These are phyloP conservation scores for Penicillium ochrochloron DNA, from an alignment of 495 filamentous ascomycete genomes.

Conservation along the genomic window DNA sequence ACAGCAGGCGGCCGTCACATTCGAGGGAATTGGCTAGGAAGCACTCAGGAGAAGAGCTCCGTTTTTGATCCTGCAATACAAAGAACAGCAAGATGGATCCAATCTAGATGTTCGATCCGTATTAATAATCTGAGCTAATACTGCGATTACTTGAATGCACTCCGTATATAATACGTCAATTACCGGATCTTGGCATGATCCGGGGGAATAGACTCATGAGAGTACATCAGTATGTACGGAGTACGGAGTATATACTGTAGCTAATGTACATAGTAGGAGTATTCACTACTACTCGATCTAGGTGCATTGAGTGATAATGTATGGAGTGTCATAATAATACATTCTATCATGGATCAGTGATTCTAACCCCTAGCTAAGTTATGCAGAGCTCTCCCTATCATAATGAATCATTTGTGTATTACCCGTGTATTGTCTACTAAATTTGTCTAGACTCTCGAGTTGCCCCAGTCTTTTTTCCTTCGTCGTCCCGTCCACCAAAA, in stretches of 20 bases:
- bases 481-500: not conserved
- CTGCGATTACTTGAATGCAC: not conserved
- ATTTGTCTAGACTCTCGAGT: not conserved
- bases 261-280: too few species aligned
- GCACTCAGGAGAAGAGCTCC: not conserved
- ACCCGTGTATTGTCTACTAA: too few species aligned
- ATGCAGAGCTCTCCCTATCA: too few species aligned
- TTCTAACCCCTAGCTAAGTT: too few species aligned
- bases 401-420: too few species aligned
- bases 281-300: too few species aligned
- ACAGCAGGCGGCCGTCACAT: slow-evolving; percentile 1
- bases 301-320: too few species aligned
- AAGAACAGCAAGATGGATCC: not conserved
- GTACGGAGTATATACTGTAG: too few species aligned
- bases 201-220: not conserved
- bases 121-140: not conserved
- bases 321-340: too few species aligned
- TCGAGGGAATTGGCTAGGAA: not conserved
- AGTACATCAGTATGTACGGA: not conserved
- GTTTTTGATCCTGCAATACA: not conserved
- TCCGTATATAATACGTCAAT: not conserved
- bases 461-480: not conserved
- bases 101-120: not conserved
- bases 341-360: too few species aligned
- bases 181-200: slow-evolving; percentile 2